Evolutionary conservation across 495 filamentous ascomycete species (phyloP).

Genomic region (Tuber microsphaerosporum): DNA sequence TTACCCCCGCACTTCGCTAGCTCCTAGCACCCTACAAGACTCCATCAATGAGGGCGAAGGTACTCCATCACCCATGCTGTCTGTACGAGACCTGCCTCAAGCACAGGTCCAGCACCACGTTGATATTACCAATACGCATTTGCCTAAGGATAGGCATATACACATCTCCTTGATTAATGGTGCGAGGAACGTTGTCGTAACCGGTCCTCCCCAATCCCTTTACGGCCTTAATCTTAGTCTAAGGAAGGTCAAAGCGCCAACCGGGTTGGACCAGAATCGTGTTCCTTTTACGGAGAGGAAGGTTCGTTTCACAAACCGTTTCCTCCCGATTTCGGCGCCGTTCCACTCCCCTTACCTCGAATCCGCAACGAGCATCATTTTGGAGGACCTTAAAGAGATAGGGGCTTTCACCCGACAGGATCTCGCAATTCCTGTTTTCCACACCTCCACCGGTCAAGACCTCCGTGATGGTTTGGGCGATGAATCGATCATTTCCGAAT

Average conservation of each 20-base stretch:
- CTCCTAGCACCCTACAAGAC: constrained; percentile 45
- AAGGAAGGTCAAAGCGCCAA: constrained; percentile 92
- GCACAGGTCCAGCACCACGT: constrained; percentile 86
- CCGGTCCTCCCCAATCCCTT: constrained; percentile 84
- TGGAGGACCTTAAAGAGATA: too few species aligned
- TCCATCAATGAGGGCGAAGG: constrained; percentile 90
- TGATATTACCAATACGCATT: constrained; percentile 88
- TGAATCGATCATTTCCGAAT: too few species aligned
- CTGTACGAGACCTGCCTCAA: constrained; percentile 81
- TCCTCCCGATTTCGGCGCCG: too few species aligned
- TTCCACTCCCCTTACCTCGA: too few species aligned
- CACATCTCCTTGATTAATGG: constrained; percentile 85
- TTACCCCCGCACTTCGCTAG: constrained; percentile 78
- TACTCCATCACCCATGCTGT: constrained; percentile 89
- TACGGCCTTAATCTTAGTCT: constrained; percentile 91
- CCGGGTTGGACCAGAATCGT: constrained; percentile 88
- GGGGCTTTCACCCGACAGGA: too few species aligned
- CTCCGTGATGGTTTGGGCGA: too few species aligned
- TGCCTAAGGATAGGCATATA: constrained; percentile 86
- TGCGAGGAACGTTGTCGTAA: constrained; percentile 91
- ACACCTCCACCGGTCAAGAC: too few species aligned
- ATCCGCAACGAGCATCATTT: too few species aligned
- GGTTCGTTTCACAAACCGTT: constrained; percentile 87
- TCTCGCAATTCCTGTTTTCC: too few species aligned
- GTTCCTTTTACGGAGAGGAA: constrained; percentile 93